Conservation (phyloP, 73 alveolate species). For the Paramecium pentaurelia region DNA sequence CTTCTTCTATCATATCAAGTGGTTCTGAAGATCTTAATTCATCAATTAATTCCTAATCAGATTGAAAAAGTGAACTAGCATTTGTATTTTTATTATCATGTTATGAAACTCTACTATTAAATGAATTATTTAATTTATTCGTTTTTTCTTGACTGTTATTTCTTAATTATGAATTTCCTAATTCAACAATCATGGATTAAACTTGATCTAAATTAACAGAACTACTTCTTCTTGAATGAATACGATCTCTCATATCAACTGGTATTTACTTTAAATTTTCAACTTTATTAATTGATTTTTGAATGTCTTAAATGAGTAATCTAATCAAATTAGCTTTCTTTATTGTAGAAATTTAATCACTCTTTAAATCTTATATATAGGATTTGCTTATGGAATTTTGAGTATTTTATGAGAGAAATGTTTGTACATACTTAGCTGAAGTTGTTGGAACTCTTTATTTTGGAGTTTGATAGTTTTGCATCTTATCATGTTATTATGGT, state of each 20-base stretch:
- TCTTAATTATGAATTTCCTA: not conserved
- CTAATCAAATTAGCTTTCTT: not conserved
- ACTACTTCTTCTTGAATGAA: constrained; percentile 8
- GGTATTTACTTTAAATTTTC: not conserved
- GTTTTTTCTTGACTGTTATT: not conserved
- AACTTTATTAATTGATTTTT: not conserved
- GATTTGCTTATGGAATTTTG: not conserved
- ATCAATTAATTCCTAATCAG: not conserved
- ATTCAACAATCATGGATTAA: not conserved
- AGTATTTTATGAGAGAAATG: not conserved
- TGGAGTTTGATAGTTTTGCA: not conserved
- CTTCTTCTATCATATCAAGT: constrained; percentile 9
- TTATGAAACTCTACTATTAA: not conserved
- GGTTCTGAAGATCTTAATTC: not conserved
- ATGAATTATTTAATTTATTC: not conserved
- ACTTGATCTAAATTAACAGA: not conserved
- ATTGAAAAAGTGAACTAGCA: not conserved
- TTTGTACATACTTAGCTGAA: not conserved
- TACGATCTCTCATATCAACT: not conserved
- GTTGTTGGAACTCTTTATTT: not conserved
- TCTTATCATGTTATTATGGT: not conserved
- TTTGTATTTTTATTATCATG: not conserved
- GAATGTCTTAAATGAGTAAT: not conserved
- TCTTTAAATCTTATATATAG: not conserved
- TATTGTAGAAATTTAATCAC: not conserved